Evolutionary conservation across 768 basidiomycete genomes (phyloP).

Genomic region (Leccinum incarnatum): DNA sequence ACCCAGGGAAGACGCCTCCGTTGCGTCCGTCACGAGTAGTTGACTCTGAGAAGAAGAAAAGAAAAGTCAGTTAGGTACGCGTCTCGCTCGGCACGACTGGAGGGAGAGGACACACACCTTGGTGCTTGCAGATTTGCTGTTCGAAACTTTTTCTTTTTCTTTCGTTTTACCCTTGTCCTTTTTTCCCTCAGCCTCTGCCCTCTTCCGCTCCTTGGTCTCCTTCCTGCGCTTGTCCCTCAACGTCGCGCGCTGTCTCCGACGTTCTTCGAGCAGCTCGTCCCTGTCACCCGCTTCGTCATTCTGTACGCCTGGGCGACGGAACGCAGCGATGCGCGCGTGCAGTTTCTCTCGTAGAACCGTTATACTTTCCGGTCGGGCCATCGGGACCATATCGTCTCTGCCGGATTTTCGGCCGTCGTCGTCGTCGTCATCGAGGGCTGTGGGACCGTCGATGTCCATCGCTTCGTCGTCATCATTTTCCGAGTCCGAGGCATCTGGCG

Average conservation of each 20-base stretch:
- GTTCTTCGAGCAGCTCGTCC: conserved; percentile 81
- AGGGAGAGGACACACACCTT: conserved; percentile 42
- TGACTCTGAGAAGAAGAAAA: conserved; percentile 47
- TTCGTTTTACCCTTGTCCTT: conserved; percentile 49
- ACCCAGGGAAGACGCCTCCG: conserved; percentile 39
- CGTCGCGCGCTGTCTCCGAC: conserved; percentile 73
- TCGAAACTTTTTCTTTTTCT: conserved; percentile 33
- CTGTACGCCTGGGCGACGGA: conserved; percentile 46
- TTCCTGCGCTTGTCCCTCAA: conserved; percentile 78
- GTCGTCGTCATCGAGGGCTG: conserved; percentile 22
- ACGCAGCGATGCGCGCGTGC: conserved; percentile 65
- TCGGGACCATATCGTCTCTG: conserved; percentile 48
- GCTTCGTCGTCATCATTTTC: conserved; percentile 22
- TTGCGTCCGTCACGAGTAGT: conserved; percentile 50
- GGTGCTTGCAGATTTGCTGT: conserved; percentile 42
- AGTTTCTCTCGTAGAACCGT: conserved; percentile 65
- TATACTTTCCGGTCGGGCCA: conserved; percentile 64
- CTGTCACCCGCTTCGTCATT: conserved; percentile 53
- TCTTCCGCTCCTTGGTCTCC: conserved; percentile 81
- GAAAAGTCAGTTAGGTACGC: not conserved
- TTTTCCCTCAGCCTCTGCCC: conserved; percentile 41
- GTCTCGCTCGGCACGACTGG: conserved; percentile 6
- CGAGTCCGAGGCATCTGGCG: conserved; percentile 6
- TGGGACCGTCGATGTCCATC: conserved; percentile 32
- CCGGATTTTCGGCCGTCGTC: not conserved